Evolutionary conservation across 768 basidiomycete species (phyloP), one percentile per base, ranked within the genome.

Genomic region (Boletus subparvulus): DNA sequence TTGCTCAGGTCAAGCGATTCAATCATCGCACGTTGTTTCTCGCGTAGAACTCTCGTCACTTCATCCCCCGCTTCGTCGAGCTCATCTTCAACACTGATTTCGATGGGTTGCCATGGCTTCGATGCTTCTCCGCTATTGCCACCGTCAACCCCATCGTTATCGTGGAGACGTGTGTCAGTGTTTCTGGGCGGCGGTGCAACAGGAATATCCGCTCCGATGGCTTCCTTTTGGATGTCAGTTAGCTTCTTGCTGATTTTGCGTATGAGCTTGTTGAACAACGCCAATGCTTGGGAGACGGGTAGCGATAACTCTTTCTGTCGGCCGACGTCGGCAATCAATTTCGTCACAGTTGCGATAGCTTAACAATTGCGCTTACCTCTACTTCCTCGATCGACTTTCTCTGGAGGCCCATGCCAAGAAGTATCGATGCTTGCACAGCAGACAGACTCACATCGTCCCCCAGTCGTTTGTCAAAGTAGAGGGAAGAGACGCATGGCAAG

Each of bases 361-460:
- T 6, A 36, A 50, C 7, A 11, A 21, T 45, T 13, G n/a, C 50
- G 53, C 82, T 54, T 59, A 88, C 90, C 81, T 96, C 94, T 21
- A 96, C 79, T 35, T 91, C 90, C 68, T 99, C 96, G 36, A 98
- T 82, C 1, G 82, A 75, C 72, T 98, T 98, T 41, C 91, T 79
- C 73, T 98, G 96, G 48, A 95, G 72, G 1, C 96, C 94, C 44
- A 98, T 78, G 0, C 92, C 92, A 32, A 97, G 81, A 21, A 98
- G 75, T 59, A 98, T 94, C 8, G 92, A 89, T 61, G 89, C 89
- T 74, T 98, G 97, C 6, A 98, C 88, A 0, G 90, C 92, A 41
- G 90, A 92, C 19, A 98, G 72, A 43, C 74, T 82, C 19, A 90
- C 75, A 17, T 86, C 86, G 6, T 78, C 78, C 1, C 85, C 86